Evolutionary conservation across 2,329 filamentous ascomycete genomes (phyloP), one percentile per base, ranked within the genome.

Genomic region (Colletotrichum costaricense): DNA sequence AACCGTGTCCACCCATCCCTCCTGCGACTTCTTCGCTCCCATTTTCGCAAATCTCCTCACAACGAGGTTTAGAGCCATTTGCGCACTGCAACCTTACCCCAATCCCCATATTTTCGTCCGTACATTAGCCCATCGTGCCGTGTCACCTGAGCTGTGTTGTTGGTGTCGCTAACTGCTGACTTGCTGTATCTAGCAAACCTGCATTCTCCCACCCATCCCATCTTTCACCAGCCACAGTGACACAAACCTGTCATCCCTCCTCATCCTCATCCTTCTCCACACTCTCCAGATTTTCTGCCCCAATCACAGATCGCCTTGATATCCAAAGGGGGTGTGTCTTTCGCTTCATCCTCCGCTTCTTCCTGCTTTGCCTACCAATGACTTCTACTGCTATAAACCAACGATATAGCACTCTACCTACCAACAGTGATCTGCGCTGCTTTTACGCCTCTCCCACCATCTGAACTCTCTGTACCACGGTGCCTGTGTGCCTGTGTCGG

Each of bases 201-300:
- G 24, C 38, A 19, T 19, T 42, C 28, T 26, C 33, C 56, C 24
- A 63, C 49, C 35, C 59, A 63, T 63, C 46, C 62, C 22, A 54
- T 63, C 14, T 38, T 33, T 49, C 42, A 49, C 64, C 38, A 62
- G 16, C 52, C 54, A 28, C 55, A 24, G 19, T 63, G 7, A 49
- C 57, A 62, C 64, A 35, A 56, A 12, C 35, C 42, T 26, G 68
- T 49, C 30, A 30, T 52, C 52, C 59, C 69, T 52, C 30, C 64
- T 35, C 26, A 8, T 54, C 46, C 8, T 54, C 66, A 19, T 38
- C 24, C 16, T 56, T 55, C 42, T 42, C 54, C 49, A 63, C 19
- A 42, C 69, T 69, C 65, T 64, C 59, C 65, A 72, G 69, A 58
- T 72, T 68, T 24, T 28, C 35, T 54, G 16, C 28, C n/a, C 69